phyloP scores from a whole-genome alignment of 2,329 filamentous ascomycete species.

The Aphanocladium album region DNA sequence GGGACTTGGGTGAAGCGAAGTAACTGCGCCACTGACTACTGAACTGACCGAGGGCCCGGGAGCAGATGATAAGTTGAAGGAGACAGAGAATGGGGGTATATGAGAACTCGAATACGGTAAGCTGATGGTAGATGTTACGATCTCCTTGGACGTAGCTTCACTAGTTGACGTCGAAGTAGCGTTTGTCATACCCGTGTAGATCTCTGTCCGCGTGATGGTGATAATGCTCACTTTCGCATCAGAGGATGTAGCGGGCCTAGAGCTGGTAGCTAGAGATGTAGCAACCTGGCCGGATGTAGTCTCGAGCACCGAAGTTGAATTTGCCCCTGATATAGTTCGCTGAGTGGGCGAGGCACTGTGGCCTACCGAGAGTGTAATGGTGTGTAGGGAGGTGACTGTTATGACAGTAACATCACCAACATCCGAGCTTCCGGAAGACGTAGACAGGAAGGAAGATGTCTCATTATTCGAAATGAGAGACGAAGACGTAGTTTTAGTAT shows the following conservation, averaged over 20 bases:
- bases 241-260: background rate
- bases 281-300: background rate
- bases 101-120: background rate
- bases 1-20: background rate
- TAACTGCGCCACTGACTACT: background rate
- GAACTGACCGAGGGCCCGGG: background rate
- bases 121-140: background rate
- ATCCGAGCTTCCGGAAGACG: background rate
- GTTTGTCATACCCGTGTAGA: background rate
- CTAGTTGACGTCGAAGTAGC: background rate
- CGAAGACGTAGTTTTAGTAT: background rate
- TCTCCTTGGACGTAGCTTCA: background rate
- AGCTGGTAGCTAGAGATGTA: background rate
- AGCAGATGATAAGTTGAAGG: conserved; percentile 1
- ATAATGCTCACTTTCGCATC: background rate
- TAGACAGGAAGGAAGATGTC: background rate
- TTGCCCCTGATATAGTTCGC: background rate
- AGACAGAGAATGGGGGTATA: background rate
- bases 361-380: background rate
- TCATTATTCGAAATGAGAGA: background rate
- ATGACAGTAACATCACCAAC: background rate
- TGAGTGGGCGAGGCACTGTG: background rate
- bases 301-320: background rate
- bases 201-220: conserved; percentile 6
- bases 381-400: conserved; percentile 6